These are phyloP conservation scores for Kwoniella sp. DNA, from an alignment of 768 basidiomycete species.

Conservation along the genomic window DNA sequence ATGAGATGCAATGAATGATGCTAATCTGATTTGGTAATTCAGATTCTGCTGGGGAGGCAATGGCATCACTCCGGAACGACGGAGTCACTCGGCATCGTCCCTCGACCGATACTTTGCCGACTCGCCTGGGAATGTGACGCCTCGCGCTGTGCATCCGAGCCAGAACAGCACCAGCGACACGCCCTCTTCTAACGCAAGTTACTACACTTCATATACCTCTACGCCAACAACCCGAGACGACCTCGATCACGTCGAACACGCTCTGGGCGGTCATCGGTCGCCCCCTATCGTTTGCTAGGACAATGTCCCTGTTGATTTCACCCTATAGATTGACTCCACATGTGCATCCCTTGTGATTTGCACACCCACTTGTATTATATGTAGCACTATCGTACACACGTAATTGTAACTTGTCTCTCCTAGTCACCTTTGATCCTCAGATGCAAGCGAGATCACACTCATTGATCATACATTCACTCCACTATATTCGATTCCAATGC, in stretches of 20 bases:
- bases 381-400: no score
- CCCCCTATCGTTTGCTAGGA: conserved; percentile 5
- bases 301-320: no score
- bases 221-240: conserved; percentile 16
- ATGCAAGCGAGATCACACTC: no score
- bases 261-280: conserved; percentile 5
- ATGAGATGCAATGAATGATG: neutral
- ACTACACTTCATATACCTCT: conserved; percentile 11
- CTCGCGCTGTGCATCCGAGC: conserved; percentile 4
- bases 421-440: no score
- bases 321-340: no score
- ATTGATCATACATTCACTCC: no score
- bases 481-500: no score
- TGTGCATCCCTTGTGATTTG: no score
- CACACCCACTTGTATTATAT: no score
- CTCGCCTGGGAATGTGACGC: conserved; percentile 6
- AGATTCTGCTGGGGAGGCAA: conserved; percentile 50
- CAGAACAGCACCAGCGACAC: neutral
- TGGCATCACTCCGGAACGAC: conserved; percentile 4
- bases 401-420: no score
- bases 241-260: conserved; percentile 13
- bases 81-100: conserved; percentile 32
- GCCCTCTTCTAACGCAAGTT: conserved; percentile 17
- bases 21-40: conserved; percentile 1
- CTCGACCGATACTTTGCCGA: conserved; percentile 27